Evolutionary conservation across 2,329 filamentous ascomycete genomes (phyloP).

Genomic region (Elsinoe ampelina): DNA sequence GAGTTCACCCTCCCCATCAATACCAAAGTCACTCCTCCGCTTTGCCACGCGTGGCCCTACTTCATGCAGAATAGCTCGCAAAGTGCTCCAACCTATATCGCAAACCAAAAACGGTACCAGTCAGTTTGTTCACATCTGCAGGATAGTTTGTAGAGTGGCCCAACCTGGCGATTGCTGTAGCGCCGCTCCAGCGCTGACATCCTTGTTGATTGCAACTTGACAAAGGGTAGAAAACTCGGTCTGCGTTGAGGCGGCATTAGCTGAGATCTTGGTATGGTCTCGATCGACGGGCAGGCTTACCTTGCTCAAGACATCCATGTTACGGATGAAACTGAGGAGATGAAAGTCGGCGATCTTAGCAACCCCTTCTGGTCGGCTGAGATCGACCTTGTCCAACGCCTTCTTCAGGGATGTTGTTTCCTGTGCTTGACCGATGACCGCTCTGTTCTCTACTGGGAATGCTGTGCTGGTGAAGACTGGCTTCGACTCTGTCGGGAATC

Average conservation of each 20-base stretch:
- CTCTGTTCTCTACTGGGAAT: slow-evolving; percentile 89
- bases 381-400: slow-evolving; percentile 50
- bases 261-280: not conserved
- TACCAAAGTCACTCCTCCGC: slow-evolving; percentile 18
- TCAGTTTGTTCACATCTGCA: slow-evolving; percentile 36
- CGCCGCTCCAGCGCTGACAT: slow-evolving; percentile 70
- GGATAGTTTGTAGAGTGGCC: slow-evolving; percentile 88
- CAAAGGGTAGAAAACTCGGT: slow-evolving; percentile 82
- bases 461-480: slow-evolving; percentile 60
- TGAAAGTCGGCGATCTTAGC: slow-evolving; percentile 85
- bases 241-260: slow-evolving; percentile 39
- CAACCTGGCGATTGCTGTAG: slow-evolving; percentile 82
- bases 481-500: slow-evolving; percentile 73
- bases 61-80: slow-evolving; percentile 88
- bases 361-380: slow-evolving; percentile 54
- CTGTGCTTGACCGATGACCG: slow-evolving; percentile 75
- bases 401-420: slow-evolving; percentile 60
- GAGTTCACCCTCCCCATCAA: slow-evolving; percentile 20
- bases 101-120: slow-evolving; percentile 14
- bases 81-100: slow-evolving; percentile 29
- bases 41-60: slow-evolving; percentile 85
- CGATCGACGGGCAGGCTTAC: slow-evolving; percentile 39
- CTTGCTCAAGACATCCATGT: slow-evolving; percentile 73
- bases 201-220: slow-evolving; percentile 71
- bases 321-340: slow-evolving; percentile 75